phyloP scores from a whole-genome alignment of 768 basidiomycete genomes.

The Gelatoporia subvermispora region DNA sequence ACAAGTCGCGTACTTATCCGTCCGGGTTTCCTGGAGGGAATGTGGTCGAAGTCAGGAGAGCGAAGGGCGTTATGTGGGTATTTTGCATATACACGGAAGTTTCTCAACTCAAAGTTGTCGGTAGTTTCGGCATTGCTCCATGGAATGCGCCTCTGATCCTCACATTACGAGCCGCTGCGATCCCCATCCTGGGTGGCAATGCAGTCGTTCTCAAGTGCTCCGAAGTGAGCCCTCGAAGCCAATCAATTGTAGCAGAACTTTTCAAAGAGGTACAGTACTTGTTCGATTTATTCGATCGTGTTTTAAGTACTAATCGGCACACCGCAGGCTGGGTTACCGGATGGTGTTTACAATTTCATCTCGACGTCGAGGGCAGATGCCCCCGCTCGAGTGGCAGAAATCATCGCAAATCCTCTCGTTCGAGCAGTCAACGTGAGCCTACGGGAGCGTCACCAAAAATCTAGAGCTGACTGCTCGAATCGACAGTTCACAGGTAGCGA shows the following conservation, averaged over 20 bases:
- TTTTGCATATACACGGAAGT: not conserved
- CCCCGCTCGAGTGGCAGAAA: slow-evolving; percentile 43
- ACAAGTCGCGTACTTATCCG: slow-evolving; percentile 41
- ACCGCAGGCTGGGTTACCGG: slow-evolving; percentile 52
- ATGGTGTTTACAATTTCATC: slow-evolving; percentile 54
- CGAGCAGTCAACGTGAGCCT: slow-evolving; percentile 46
- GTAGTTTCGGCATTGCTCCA: slow-evolving; percentile 47
- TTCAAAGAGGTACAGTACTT: slow-evolving; percentile 35
- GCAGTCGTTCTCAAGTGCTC: slow-evolving; percentile 51
- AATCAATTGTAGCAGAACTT: slow-evolving; percentile 40
- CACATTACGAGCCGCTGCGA: slow-evolving; percentile 39
- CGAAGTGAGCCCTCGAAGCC: slow-evolving; percentile 44
- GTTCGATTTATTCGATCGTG: not conserved
- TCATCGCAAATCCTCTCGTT: slow-evolving; percentile 51
- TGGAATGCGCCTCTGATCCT: slow-evolving; percentile 52
- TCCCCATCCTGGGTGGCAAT: slow-evolving; percentile 52
- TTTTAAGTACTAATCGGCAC: slow-evolving; percentile 13
- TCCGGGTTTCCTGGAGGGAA: slow-evolving; percentile 40
- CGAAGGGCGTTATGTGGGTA: slow-evolving; percentile 49
- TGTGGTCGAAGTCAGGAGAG: slow-evolving; percentile 36
- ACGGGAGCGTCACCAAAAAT: not conserved
- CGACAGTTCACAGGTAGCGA: slow-evolving; percentile 53
- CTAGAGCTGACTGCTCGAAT: not conserved
- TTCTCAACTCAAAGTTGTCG: not conserved
- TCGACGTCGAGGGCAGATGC: slow-evolving; percentile 40